Evolutionary conservation across 192 early-diverging fungal species (phyloP).

Genomic region (Backusella luteola): DNA sequence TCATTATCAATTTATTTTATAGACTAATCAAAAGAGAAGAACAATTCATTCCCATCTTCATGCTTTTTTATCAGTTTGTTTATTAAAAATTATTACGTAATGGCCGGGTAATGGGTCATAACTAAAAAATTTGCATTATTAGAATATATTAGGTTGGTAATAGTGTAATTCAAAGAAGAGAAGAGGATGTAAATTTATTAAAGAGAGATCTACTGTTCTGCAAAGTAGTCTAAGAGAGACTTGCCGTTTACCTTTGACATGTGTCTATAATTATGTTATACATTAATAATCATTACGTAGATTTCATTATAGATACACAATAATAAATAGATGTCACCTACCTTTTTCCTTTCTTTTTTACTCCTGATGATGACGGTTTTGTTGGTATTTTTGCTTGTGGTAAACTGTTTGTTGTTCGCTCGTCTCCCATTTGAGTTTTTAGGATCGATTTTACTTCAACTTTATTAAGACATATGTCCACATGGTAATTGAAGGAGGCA

Average conservation of each 20-base stretch:
- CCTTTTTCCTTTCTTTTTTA: background rate
- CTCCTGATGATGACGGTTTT: background rate
- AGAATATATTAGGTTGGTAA: background rate
- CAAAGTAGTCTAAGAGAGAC: background rate
- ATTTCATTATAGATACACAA: background rate
- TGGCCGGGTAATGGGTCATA: background rate
- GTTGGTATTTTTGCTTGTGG: background rate
- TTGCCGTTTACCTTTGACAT: background rate
- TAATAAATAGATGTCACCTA: background rate
- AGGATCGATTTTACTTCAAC: conserved; percentile 21
- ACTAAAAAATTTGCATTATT: background rate
- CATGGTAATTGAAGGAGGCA: conserved; percentile 17
- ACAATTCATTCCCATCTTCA: background rate
- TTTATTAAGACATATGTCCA: conserved; percentile 27
- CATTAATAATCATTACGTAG: background rate
- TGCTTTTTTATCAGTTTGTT: background rate
- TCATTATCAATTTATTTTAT: background rate
- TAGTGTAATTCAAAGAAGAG: background rate
- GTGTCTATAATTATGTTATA: background rate
- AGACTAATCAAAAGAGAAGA: background rate
- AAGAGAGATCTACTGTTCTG: background rate
- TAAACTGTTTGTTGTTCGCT: background rate
- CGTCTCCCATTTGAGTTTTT: background rate
- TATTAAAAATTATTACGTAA: background rate
- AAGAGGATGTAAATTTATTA: background rate